Evolutionary conservation across 1,139 yeast species (phyloP), one percentile per base, ranked within the genome.

Genomic region (Yamadazyma epiphylla): DNA sequence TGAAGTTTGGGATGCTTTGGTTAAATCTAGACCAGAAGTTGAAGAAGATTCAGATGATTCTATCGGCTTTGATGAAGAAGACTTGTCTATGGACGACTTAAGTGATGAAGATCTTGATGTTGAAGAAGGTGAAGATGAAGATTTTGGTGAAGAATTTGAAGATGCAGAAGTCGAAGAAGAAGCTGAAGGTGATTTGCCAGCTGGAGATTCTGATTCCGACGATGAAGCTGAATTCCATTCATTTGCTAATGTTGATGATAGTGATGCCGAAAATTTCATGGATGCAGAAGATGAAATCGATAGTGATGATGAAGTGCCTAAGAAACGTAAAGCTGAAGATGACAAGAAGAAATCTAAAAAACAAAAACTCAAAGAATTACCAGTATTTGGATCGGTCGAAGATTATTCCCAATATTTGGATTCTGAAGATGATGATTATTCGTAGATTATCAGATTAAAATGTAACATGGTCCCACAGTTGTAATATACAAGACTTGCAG

Each of bases 1-100:
- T 27, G 88, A 81, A 40, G 85, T 87, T 25, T 88, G 96, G 96
- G 66, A 78, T 46, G 96, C 96, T 0, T 68, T 88, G 51, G 95
- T 88, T 22, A 76, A 80, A 48, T 83, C 94, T 25, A 77, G 77
- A 44, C 95, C 95, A 0, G 95, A 83, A 33, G 78, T 84, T 33
- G 95, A 83, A 40, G 67, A 55, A 16, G 77, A 57, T 13, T 69
- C 65, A 11, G 76, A 60, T 19, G 66, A 56, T 5, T 74, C 67
- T 32, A 69, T 65, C 22, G 76, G 65, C 10, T 57, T 71, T 26
- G 84, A 71, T 39, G 77, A 70, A 38, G 67, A 46, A 5, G 69
- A 52, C 29, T 62, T 49, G 32, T 58, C 51, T 1, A 45, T 53
- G 7, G 62, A 46, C 7, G 59, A 46, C 14, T 44, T 33, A 5